Base-by-base conservation (phyloP, 768 basidiomycete genomes). In the Mrakia blollopis region DNA sequence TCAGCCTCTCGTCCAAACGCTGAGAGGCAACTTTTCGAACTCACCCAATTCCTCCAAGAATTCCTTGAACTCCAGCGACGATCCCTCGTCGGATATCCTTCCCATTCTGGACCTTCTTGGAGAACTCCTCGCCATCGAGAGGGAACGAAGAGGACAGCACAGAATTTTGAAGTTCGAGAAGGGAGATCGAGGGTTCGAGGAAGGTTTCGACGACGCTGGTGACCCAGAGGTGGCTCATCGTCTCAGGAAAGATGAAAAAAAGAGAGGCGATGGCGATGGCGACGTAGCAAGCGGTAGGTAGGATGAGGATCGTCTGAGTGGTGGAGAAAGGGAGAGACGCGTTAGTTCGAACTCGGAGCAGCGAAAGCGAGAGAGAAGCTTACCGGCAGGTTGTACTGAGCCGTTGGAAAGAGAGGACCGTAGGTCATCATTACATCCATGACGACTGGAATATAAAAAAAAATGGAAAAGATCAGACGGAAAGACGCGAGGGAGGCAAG, bases 231-330 rank as follows among this genome's bases (percentile, higher is more conserved):
- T 87, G 86, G 75, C 86, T 85, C 72, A 88, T 82, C 0, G 87
- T 85, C 79, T 87, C 85, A 10, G 89, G 89, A 81, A 89, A 89
- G 71, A 88, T 82, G 73, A 88, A 80, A 11, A 87, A 72, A 14
- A 86, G 86, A 4, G 84, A 80, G 7, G 85, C 83, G n/a, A 87
- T 39, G 0, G 84, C 87, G 70, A 88, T 87, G n/a, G 83, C 88
- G 62, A 86, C 81, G 82, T 86, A 89, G 73, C 81, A 85, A 3
- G 84, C 82, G 3, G 87, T 83, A 0, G 88, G 87, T 21, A 86
- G 85, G 44, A 87, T 81, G 54, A 87, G 80, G 39, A 76, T 77
- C 0, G 65, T 76, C 3, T 78, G 18, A 41, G 67, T 4, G 47
- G 47, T 18, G 47, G 14, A 25, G 18, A 41, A 50, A 1, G 83